Evolutionary conservation across 306 rosid species (phyloP), one percentile per base, ranked within the genome.

Genomic region (Rubus parviflorus): DNA sequence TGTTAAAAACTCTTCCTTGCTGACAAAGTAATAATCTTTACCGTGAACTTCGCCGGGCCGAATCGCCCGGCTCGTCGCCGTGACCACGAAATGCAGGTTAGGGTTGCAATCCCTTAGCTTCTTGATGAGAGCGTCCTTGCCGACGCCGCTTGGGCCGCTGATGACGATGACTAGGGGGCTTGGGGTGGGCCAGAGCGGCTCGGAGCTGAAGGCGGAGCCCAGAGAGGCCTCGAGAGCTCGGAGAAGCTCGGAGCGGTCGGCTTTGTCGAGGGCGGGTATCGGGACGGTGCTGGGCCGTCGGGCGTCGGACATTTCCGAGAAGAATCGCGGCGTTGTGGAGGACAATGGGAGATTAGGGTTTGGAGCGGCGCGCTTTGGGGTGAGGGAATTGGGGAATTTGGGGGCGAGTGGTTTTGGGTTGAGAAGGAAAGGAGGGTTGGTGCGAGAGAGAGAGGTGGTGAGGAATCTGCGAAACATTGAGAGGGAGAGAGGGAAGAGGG

Each of bases 81-180:
- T 95, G 17, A 95, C 89, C 23, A 95, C 98, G 63, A 92, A 95
- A 67, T 89, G 99, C 22, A 95, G 83, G 52, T 75, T 76, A 12
- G 79, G 81, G 19, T 97, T 87, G 66, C 80, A 72, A 4, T 87
- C 79, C 73, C 88, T 86, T 74, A 95, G 88, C 67, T 83, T 81
- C 9, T 79, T 77, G 45, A 95, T 92, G 37, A 91, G 78, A 10
- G 99, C 90, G 85, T 92, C 97, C 71, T 95, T 95, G 56, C 99
- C 99, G 58, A 92, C 99, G 7, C 99, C 99, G 72, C 98, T 92
- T 8, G 99, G 97, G 6, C 99, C 99, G 67, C 94, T 84, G 49
- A 95, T 91, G 15, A 95, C 96, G 65, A 95, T 51, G 72, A 95
- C 74, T 64, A 92, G 84, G 0, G 99, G 99, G 46, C 43, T 68